A percentile compares a stretch with the other conserved stretches of the same genome.
These are phyloP conservation scores for Breynia disticha DNA, from an alignment of 441 rosid species.

Conservation along the genomic window DNA sequence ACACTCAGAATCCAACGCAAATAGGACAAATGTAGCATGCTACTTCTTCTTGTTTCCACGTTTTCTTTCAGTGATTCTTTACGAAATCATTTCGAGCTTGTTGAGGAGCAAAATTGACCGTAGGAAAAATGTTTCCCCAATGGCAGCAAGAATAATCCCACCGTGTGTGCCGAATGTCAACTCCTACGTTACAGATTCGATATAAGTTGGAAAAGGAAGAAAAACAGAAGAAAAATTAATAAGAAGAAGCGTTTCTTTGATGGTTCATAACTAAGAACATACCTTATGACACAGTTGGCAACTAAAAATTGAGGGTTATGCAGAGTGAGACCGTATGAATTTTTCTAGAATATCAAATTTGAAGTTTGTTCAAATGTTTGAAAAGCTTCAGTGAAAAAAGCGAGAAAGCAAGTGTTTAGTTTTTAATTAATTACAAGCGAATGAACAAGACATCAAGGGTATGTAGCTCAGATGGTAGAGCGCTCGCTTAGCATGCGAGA, in stretches of 20 bases:
- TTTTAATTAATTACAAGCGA: too few relatives aligned
- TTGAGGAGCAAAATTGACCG: constrained; percentile 45
- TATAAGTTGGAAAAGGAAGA: background rate
- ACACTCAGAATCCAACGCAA: too few relatives aligned
- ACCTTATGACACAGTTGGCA: too few relatives aligned
- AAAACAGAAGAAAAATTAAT: background rate
- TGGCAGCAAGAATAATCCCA: constrained; percentile 43
- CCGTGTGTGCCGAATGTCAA: constrained; percentile 27
- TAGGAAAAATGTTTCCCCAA: constrained; percentile 40
- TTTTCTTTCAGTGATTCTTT: constrained; percentile 43
- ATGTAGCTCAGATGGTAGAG: constrained; percentile 99
- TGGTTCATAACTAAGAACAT: too few relatives aligned
- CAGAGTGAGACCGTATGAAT: too few relatives aligned
- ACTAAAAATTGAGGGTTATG: too few relatives aligned
- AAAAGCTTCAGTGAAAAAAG: too few relatives aligned
- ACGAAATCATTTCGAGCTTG: constrained; percentile 63
- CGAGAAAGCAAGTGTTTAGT: too few relatives aligned
- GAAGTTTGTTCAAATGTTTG: too few relatives aligned
- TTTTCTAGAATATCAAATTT: too few relatives aligned
- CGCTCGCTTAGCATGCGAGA: constrained; percentile 99
- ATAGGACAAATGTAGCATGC: background rate
- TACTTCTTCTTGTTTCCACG: constrained; percentile 31
- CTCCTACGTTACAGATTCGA: too few relatives aligned
- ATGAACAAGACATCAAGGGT: too few relatives aligned
- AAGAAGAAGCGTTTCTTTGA: background rate